phyloP scores from a whole-genome alignment of 1,284 basidiomycete species.

The Austroboletus novae-zelandiae region DNA sequence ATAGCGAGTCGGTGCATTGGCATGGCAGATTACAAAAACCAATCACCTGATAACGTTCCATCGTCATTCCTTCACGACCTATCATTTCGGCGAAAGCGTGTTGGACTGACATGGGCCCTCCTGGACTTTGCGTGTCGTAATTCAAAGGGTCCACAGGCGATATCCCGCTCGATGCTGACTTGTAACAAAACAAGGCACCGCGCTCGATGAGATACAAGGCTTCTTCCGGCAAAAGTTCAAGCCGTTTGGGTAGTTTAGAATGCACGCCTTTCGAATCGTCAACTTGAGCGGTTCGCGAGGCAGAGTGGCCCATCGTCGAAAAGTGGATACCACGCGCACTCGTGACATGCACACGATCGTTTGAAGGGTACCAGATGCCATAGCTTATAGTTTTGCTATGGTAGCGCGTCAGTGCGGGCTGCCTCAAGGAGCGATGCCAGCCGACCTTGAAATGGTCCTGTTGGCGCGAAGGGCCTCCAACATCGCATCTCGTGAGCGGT shows the following conservation, averaged over 20 bases:
- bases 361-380: constrained; percentile 65
- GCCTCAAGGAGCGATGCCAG: neutral
- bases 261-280: constrained; percentile 23
- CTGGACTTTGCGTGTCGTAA: constrained; percentile 42
- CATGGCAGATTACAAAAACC: neutral
- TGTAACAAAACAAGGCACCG: constrained; percentile 84
- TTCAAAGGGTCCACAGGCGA: constrained; percentile 29
- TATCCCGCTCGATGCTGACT: constrained; percentile 33
- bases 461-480: constrained; percentile 75
- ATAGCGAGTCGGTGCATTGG: neutral
- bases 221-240: constrained; percentile 94
- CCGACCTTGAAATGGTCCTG: constrained; percentile 72
- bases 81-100: constrained; percentile 87
- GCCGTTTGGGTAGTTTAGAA: constrained; percentile 50
- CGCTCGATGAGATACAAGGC: constrained; percentile 90
- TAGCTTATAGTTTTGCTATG: constrained; percentile 72
- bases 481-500: constrained; percentile 77
- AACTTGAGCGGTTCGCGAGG: constrained; percentile 35
- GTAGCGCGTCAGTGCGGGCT: constrained; percentile 9
- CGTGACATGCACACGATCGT: constrained; percentile 67
- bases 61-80: constrained; percentile 69
- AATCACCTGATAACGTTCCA: constrained; percentile 85
- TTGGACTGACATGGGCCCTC: constrained; percentile 84
- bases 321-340: constrained; percentile 77
- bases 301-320: constrained; percentile 73